Conservation (phyloP, 73 alveolate genomes). For the Paramecium primaurelia region DNA sequence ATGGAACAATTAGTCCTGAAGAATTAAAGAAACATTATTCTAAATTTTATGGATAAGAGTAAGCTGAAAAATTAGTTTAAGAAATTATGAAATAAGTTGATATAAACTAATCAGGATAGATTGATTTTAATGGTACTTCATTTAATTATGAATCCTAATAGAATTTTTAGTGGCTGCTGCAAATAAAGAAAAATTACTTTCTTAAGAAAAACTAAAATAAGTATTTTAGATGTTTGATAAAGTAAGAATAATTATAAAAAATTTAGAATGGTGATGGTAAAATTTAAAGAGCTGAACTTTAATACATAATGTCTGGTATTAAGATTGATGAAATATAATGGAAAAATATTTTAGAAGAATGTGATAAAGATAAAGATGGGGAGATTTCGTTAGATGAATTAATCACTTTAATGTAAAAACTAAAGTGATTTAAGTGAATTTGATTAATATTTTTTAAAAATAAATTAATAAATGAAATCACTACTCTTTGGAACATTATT, state of each 20-base stretch:
- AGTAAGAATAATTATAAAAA: not conserved
- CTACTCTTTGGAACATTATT: not conserved
- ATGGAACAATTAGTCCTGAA: constrained; percentile 16
- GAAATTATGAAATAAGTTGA: constrained; percentile 38
- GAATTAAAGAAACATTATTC: not conserved
- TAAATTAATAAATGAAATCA: not conserved
- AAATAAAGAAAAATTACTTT: not conserved
- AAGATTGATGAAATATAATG: constrained; percentile 22
- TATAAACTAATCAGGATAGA: constrained; percentile 5
- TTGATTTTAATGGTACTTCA: constrained; percentile 34
- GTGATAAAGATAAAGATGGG: constrained; percentile 56
- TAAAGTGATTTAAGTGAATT: not conserved
- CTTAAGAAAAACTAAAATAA: not conserved
- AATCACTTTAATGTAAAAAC: constrained; percentile 35
- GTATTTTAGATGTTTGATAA: constrained; percentile 58
- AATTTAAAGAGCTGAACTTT: constrained; percentile 11
- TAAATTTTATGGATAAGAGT: not conserved
- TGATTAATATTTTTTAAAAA: not conserved
- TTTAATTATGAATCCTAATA: not conserved
- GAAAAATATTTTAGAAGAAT: constrained; percentile 51
- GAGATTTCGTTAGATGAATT: constrained; percentile 41
- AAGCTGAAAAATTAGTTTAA: constrained; percentile 13
- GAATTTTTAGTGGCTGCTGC: constrained; percentile 43
- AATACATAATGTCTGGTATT: not conserved
- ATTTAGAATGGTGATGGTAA: constrained; percentile 49